phyloP scores from a whole-genome alignment of 768 basidiomycete genomes.

The Auricularia sp. region DNA sequence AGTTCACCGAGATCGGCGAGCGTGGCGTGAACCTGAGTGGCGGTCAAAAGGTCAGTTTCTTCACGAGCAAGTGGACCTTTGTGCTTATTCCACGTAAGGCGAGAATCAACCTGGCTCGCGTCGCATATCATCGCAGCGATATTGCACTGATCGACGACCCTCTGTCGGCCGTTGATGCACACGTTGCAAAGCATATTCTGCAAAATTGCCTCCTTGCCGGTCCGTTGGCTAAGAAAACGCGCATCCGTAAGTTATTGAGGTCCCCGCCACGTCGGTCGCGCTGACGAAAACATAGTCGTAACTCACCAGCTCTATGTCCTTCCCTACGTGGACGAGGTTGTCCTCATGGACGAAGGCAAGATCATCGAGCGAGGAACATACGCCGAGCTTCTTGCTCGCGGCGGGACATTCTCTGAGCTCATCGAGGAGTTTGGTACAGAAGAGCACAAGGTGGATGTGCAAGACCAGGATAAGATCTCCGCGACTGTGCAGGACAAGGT shows the following conservation, averaged over 20 bases:
- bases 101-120: slow-evolving; percentile 63
- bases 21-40: slow-evolving; percentile 64
- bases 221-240: slow-evolving; percentile 42
- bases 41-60: slow-evolving; percentile 46
- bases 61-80: slow-evolving; percentile 14
- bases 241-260: slow-evolving; percentile 24
- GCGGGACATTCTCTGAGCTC: slow-evolving; percentile 36
- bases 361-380: slow-evolving; percentile 59
- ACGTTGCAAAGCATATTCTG: slow-evolving; percentile 58
- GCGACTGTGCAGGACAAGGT: slow-evolving; percentile 11
- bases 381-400: slow-evolving; percentile 35
- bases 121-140: slow-evolving; percentile 62
- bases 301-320: slow-evolving; percentile 50
- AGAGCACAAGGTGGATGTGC: slow-evolving; percentile 16
- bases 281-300: slow-evolving; percentile 26
- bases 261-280: background rate
- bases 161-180: slow-evolving; percentile 67
- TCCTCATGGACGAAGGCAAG: slow-evolving; percentile 46
- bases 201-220: slow-evolving; percentile 52
- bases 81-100: slow-evolving; percentile 27
- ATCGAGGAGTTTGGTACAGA: slow-evolving; percentile 47
- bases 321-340: slow-evolving; percentile 51
- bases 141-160: slow-evolving; percentile 77
- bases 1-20: slow-evolving; percentile 65
- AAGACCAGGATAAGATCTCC: slow-evolving; percentile 19